Evolutionary conservation across 768 basidiomycete species (phyloP).

Genomic region (Hericium erinaceus): DNA sequence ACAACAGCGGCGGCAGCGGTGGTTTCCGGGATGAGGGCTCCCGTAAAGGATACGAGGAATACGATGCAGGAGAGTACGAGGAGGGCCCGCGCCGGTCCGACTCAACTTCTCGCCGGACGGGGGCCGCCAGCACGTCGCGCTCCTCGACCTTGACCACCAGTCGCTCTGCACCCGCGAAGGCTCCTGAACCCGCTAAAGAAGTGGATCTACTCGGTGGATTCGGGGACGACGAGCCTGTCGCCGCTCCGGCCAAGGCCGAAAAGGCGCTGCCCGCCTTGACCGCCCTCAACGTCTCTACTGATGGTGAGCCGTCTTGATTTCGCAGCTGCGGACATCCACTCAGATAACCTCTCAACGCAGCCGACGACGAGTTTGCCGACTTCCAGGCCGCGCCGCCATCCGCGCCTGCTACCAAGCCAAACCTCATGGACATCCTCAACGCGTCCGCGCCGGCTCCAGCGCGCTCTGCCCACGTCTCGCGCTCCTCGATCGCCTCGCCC

Average conservation of each 20-base stretch:
- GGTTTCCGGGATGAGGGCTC: slow-evolving; percentile 53
- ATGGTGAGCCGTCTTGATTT: slow-evolving; percentile 12
- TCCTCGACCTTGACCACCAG: slow-evolving; percentile 22
- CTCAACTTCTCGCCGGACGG: neutral
- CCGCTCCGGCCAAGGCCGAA: slow-evolving; percentile 26
- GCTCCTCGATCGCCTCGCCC: slow-evolving; percentile 2
- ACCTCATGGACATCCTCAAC: slow-evolving; percentile 3
- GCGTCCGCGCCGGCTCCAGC: neutral
- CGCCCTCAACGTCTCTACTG: slow-evolving; percentile 12
- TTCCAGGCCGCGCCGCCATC: slow-evolving; percentile 66
- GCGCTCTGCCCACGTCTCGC: slow-evolving; percentile 3
- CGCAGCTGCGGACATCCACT: neutral
- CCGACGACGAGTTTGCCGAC: slow-evolving; percentile 80
- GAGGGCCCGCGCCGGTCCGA: slow-evolving; percentile 41
- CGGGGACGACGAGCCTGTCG: slow-evolving; percentile 51
- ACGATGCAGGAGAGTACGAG: slow-evolving; percentile 96
- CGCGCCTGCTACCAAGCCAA: slow-evolving; percentile 27
- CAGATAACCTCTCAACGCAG: neutral
- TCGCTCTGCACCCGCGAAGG: slow-evolving; percentile 25
- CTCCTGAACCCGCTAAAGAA: slow-evolving; percentile 34
- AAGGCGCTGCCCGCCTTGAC: slow-evolving; percentile 48
- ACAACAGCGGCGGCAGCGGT: slow-evolving; percentile 33
- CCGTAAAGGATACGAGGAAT: slow-evolving; percentile 75
- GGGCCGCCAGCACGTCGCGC: neutral
- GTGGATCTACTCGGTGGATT: slow-evolving; percentile 72